Evolutionary conservation across 2,329 filamentous ascomycete species (phyloP).

Genomic region (Xylaria sp.): DNA sequence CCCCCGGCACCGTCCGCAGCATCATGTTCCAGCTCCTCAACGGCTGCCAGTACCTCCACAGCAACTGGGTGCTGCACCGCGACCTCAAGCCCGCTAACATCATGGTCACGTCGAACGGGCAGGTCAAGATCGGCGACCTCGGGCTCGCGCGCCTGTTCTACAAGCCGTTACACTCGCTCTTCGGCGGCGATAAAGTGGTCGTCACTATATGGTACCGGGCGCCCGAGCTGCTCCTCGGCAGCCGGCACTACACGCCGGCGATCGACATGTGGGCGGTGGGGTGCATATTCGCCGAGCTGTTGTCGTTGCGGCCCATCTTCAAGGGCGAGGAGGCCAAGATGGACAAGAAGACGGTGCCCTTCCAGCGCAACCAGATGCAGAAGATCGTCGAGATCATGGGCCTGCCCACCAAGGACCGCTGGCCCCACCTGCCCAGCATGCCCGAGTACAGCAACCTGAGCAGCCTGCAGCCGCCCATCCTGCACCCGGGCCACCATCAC

Average conservation of each 20-base stretch:
- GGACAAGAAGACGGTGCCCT: slow-evolving; percentile 98
- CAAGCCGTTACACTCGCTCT: slow-evolving; percentile 89
- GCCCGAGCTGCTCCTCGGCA: slow-evolving; percentile 88
- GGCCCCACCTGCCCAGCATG: slow-evolving; percentile 84
- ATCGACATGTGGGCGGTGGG: slow-evolving; percentile 98
- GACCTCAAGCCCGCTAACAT: slow-evolving; percentile 98
- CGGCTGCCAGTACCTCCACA: slow-evolving; percentile 90
- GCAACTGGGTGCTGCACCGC: slow-evolving; percentile 95
- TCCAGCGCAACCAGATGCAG: slow-evolving; percentile 98
- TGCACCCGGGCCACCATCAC: slow-evolving; percentile 43
- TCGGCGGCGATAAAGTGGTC: slow-evolving; percentile 94
- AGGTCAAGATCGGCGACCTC: slow-evolving; percentile 93
- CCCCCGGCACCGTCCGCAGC: slow-evolving; percentile 84
- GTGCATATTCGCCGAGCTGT: slow-evolving; percentile 94
- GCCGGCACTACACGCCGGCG: slow-evolving; percentile 93
- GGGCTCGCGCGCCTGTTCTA: slow-evolving; percentile 91
- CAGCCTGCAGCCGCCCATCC: slow-evolving; percentile 54
- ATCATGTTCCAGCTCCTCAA: slow-evolving; percentile 97
- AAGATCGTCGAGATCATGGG: slow-evolving; percentile 98
- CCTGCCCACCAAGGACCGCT: slow-evolving; percentile 82
- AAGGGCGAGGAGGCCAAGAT: slow-evolving; percentile 99
- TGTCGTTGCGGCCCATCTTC: slow-evolving; percentile 91
- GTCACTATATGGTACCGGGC: slow-evolving; percentile 99
- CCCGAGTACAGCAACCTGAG: slow-evolving; percentile 79
- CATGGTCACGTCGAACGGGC: slow-evolving; percentile 89